Base-by-base conservation (phyloP, 2,329 filamentous ascomycete genomes). In the Chrysosporium queenslandicum region DNA sequence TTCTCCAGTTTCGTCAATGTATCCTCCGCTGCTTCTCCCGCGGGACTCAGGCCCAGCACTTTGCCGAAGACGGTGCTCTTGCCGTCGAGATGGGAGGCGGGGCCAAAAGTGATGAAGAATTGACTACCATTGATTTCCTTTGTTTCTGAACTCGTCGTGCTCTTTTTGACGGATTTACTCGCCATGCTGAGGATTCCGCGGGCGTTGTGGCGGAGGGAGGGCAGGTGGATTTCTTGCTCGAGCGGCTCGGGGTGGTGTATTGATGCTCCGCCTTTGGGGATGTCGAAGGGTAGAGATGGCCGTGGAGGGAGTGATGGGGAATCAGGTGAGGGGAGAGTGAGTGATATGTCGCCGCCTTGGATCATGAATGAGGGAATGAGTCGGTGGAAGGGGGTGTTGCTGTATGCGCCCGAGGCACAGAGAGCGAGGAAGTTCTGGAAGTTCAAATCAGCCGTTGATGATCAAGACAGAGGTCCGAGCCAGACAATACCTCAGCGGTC, bases 401-500 rank as follows among this genome's bases (percentile, higher is more conserved):
- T 71, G 67, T 84, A 84, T 63, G 75, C 77, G 62, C 71, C 72
- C 34, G 75, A 77, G 43, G 80, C 81, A 70, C 79, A 81, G 45
- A 83, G 75, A 54, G 81, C 81, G 55, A 84, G 76, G 68, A 84
- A 84, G 68, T 83, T 84, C 71, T 77, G 65, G 9, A 23, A 9
- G 12, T 43, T 43, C 3, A 4, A n/a, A 25, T 23, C 14, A 41
- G 21, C 5, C n/a, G 4, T 20, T 47, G 6, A 16, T 16, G 7
- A 20, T 18, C 36, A 20, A 39, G n/a, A n/a, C n/a, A n/a, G n/a
- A n/a, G n/a, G n/a, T n/a, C n/a, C n/a, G n/a, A n/a, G n/a, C n/a
- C n/a, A n/a, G n/a, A n/a, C n/a, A n/a, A 52, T 72, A 85, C 85
- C 73, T 95, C 87, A 57, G 89, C 85, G 0, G 92, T 95, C 68